phyloP scores from a whole-genome alignment of 2,329 filamentous ascomycete species.

The Ophiocordyceps sinensis region DNA sequence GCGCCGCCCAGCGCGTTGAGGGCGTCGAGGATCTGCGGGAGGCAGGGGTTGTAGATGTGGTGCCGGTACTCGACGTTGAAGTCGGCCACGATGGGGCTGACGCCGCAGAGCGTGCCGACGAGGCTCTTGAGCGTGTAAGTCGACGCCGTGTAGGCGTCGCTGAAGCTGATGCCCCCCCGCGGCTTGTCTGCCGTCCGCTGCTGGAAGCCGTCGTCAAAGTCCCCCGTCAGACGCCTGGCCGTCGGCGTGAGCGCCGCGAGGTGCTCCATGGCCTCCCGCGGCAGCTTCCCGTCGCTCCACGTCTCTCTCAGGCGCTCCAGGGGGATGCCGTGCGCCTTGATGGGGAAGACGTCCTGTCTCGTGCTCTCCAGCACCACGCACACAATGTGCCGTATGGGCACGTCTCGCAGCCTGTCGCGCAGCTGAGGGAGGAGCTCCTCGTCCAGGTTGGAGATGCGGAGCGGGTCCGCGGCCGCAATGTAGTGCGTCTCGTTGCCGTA shows the following conservation, averaged over 20 bases:
- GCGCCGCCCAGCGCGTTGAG: conserved; percentile 11
- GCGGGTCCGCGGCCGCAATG: conserved; percentile 18
- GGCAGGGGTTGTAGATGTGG: conserved; percentile 30
- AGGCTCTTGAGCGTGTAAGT: conserved; percentile 30
- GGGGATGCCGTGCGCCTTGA: conserved; percentile 24
- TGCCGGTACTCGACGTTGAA: conserved; percentile 26
- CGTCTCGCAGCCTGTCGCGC: conserved; percentile 9
- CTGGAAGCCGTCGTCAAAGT: conserved; percentile 18
- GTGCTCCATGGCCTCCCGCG: conserved; percentile 14
- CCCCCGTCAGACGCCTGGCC: conserved; percentile 18
- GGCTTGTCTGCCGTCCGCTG: conserved; percentile 6
- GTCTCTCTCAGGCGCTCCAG: conserved; percentile 19
- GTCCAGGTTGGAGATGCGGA: conserved; percentile 25
- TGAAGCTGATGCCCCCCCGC: conserved; percentile 23
- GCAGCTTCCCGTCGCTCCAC: conserved; percentile 15
- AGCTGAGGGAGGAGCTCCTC: conserved; percentile 15
- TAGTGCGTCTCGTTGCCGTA: conserved; percentile 15
- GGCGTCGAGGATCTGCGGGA: conserved; percentile 23
- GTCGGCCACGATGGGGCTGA: conserved; percentile 25
- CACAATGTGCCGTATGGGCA: conserved; percentile 26
- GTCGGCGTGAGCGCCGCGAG: conserved; percentile 14
- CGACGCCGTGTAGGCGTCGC: conserved; percentile 23
- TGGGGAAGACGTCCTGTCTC: conserved; percentile 27
- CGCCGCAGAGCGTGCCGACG: conserved; percentile 24
- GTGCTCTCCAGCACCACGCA: conserved; percentile 28